Evolutionary conservation across 495 filamentous ascomycete species (phyloP).

Genomic region (Filosporella fistucella): DNA sequence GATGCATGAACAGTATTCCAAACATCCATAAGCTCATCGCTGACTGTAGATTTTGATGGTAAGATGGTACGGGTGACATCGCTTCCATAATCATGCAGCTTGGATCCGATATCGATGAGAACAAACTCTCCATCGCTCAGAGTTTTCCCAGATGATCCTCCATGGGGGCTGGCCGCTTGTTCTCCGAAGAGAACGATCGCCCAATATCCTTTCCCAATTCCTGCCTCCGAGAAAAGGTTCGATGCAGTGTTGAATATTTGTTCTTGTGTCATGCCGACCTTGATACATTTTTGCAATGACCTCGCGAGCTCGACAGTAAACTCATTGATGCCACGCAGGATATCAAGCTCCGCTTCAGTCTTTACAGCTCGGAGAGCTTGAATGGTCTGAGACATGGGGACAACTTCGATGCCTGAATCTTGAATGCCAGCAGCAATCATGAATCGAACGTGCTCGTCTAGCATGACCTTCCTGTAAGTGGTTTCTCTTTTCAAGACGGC

Average conservation of each 20-base stretch:
- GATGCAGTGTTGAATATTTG: slow-evolving; percentile 13
- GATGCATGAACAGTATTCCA: slow-evolving; percentile 23
- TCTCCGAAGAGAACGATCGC: slow-evolving; percentile 26
- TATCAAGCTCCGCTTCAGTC: slow-evolving; percentile 22
- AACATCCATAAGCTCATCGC: slow-evolving; percentile 21
- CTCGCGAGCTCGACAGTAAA: slow-evolving; percentile 24
- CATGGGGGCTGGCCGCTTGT: slow-evolving; percentile 25
- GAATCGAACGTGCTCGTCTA: slow-evolving; percentile 26
- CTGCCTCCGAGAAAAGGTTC: slow-evolving; percentile 21
- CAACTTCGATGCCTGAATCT: slow-evolving; percentile 18
- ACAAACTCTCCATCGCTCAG: slow-evolving; percentile 23
- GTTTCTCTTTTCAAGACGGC: slow-evolving; percentile 18
- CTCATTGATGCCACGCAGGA: slow-evolving; percentile 21
- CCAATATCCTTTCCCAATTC: slow-evolving; percentile 23
- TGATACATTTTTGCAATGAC: slow-evolving; percentile 23
- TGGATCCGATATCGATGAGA: slow-evolving; percentile 27
- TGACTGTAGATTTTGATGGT: slow-evolving; percentile 11
- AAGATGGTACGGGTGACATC: slow-evolving; percentile 27
- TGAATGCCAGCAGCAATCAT: slow-evolving; percentile 26
- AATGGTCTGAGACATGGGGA: slow-evolving; percentile 19
- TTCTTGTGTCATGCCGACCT: slow-evolving; percentile 24
- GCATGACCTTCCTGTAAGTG: slow-evolving; percentile 21
- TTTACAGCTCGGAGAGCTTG: slow-evolving; percentile 23
- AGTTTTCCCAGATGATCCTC: slow-evolving; percentile 18
- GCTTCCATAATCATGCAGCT: slow-evolving; percentile 26